phyloP scores from a whole-genome alignment of 2,329 filamentous ascomycete species.

The Nemania sp. region DNA sequence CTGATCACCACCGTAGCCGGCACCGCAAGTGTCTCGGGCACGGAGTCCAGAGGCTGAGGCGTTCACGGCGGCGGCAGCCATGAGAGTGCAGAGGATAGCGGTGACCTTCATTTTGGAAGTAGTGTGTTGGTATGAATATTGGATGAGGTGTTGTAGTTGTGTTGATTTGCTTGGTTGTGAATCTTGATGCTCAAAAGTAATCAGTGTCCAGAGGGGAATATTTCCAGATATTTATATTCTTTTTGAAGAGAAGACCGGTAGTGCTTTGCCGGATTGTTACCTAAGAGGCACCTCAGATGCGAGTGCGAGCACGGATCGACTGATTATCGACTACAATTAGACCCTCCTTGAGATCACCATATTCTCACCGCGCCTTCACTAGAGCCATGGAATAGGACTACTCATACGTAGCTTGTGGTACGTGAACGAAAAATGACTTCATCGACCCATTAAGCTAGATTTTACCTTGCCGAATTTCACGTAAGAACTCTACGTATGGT shows the following conservation, averaged over 20 bases:
- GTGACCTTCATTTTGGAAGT: constrained; percentile 21
- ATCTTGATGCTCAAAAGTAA: neutral
- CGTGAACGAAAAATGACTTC: neutral
- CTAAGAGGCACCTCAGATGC: neutral
- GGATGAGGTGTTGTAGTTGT: neutral
- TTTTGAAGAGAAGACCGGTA: neutral
- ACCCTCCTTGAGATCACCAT: neutral
- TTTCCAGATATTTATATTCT: neutral
- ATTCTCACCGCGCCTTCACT: neutral
- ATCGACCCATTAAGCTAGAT: neutral
- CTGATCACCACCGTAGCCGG: constrained; percentile 26
- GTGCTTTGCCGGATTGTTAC: neutral
- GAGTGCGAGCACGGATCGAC: neutral
- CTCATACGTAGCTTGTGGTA: too few relatives aligned
- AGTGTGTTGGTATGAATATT: neutral
- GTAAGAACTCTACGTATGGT: neutral
- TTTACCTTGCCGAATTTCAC: neutral
- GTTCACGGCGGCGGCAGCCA: constrained; percentile 14
- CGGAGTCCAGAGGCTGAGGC: constrained; percentile 12
- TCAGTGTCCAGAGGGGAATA: neutral
- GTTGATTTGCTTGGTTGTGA: neutral
- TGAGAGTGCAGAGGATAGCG: constrained; percentile 13
- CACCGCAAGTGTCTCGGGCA: constrained; percentile 23
- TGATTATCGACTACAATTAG: neutral
- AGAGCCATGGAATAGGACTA: neutral